Evolutionary conservation across 805 yeast genomes (phyloP).

Genomic region (Hyphopichia homilentoma): DNA sequence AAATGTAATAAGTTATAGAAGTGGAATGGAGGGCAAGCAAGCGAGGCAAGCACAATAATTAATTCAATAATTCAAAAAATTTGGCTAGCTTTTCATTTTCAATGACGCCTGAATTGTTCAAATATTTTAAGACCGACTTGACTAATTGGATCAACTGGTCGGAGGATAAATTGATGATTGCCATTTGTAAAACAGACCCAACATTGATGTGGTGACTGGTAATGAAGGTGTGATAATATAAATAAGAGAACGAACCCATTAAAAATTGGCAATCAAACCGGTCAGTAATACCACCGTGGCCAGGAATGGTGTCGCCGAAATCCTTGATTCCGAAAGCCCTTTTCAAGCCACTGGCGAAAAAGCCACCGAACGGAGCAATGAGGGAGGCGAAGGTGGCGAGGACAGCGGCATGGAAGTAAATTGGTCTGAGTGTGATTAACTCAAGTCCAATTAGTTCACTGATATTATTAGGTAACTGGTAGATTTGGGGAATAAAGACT

Average conservation of each 20-base stretch:
- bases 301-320: conserved; percentile 97
- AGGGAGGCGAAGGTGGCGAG: conserved; percentile 93
- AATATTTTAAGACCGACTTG: conserved; percentile 53
- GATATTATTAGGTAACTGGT: conserved; percentile 54
- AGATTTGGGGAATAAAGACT: conserved; percentile 79
- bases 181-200: conserved; percentile 71
- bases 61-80: conserved; percentile 30
- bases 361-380: conserved; percentile 98
- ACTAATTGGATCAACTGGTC: conserved; percentile 64
- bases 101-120: conserved; percentile 32
- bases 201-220: conserved; percentile 68
- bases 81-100: conserved; percentile 23
- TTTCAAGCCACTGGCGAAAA: conserved; percentile 95
- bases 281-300: conserved; percentile 98
- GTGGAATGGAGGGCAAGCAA: too few species aligned
- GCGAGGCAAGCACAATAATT: too few species aligned
- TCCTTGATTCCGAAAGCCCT: conserved; percentile 95
- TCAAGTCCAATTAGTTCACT: too few species aligned
- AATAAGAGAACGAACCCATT: conserved; percentile 93
- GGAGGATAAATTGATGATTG: conserved; percentile 64
- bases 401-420: conserved; percentile 82
- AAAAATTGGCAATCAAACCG: conserved; percentile 96
- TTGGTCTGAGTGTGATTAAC: conserved; percentile 68
- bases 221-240: conserved; percentile 90
- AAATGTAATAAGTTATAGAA: too few species aligned